Conservation (phyloP, 352 stramenopile species). For the Pythium periplocum region DNA sequence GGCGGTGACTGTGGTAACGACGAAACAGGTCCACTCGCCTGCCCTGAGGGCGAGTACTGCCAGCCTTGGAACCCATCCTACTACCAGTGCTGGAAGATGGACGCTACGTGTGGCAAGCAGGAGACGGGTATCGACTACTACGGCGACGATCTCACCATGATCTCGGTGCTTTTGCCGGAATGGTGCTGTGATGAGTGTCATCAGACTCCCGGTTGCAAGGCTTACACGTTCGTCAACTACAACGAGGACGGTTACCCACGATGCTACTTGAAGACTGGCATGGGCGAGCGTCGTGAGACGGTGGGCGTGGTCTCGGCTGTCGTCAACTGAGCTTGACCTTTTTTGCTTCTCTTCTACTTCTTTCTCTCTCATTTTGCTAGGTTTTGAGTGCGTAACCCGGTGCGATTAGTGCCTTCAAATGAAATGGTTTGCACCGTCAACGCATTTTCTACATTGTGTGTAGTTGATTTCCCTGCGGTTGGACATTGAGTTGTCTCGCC, state of each 20-base stretch:
- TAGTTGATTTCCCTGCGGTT: too few species aligned
- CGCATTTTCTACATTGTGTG: too few species aligned
- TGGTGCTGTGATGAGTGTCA: slow-evolving; percentile 27
- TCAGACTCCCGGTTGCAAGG: slow-evolving; percentile 17
- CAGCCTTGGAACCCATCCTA: slow-evolving; percentile 26
- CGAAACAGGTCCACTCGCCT: slow-evolving; percentile 13
- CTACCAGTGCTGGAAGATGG: slow-evolving; percentile 27
- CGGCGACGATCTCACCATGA: slow-evolving; percentile 29
- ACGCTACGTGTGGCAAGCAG: slow-evolving; percentile 29
- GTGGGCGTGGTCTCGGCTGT: slow-evolving; percentile 6
- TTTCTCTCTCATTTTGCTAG: too few species aligned
- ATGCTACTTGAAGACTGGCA: slow-evolving; percentile 23
- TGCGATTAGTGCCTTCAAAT: too few species aligned
- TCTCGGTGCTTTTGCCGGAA: slow-evolving; percentile 14
- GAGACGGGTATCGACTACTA: slow-evolving; percentile 30
- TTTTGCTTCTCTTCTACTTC: too few species aligned
- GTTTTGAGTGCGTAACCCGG: too few species aligned
- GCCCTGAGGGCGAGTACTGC: slow-evolving; percentile 25
- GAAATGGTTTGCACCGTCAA: too few species aligned
- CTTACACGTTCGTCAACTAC: slow-evolving; percentile 27
- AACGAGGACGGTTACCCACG: slow-evolving; percentile 31
- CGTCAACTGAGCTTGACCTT: neutral
- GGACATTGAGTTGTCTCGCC: too few species aligned
- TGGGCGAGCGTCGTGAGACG: slow-evolving; percentile 1
- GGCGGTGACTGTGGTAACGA: slow-evolving; percentile 5